Percentiles rank a stretch among this genome's conserved stretches.
These are phyloP conservation scores for Ustilago shanxiensis DNA, from an alignment of 1,284 basidiomycete species.

Conservation along the genomic window DNA sequence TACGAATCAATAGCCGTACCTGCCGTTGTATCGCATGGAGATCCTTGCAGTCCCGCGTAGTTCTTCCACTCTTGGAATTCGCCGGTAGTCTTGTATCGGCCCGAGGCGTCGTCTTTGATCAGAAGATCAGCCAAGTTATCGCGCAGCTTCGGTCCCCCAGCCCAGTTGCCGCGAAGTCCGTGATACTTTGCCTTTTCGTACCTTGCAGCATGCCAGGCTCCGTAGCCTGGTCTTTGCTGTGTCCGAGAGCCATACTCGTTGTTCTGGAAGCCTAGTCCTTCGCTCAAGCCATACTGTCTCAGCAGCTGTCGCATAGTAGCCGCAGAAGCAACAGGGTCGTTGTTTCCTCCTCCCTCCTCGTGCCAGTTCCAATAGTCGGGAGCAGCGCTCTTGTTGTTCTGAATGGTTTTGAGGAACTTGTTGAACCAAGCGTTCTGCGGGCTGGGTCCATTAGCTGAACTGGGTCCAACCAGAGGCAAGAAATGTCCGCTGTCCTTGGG, in stretches of 20 bases:
- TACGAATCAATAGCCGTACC: slow-evolving; percentile 16
- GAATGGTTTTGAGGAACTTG: not conserved
- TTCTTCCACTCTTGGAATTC: slow-evolving; percentile 12
- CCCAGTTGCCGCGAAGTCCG: slow-evolving; percentile 19
- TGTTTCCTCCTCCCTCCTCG: slow-evolving; percentile 4
- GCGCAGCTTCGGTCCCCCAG: not conserved
- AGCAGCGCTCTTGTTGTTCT: slow-evolving; percentile 8
- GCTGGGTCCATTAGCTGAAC: slow-evolving; percentile 3
- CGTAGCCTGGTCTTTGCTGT: slow-evolving; percentile 17
- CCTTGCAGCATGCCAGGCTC: slow-evolving; percentile 6
- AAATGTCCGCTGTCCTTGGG: not conserved
- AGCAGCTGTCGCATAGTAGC: not conserved
- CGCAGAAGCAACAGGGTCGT: slow-evolving; percentile 11
- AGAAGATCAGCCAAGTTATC: slow-evolving; percentile 15
- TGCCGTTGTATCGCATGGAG: slow-evolving; percentile 8
- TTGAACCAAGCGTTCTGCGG: slow-evolving; percentile 11
- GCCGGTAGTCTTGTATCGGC: slow-evolving; percentile 10
- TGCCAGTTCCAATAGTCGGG: slow-evolving; percentile 19
- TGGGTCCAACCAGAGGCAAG: slow-evolving; percentile 13
- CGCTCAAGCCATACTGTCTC: not conserved
- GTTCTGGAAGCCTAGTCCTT: slow-evolving; percentile 15
- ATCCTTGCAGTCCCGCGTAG: slow-evolving; percentile 3
- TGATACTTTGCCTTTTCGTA: slow-evolving; percentile 5
- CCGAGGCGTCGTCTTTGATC: not conserved
- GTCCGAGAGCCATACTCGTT: slow-evolving; percentile 10